Percentiles rank a stretch among this genome's conserved stretches.
phyloP scores from a whole-genome alignment of 169 alveolate genomes.

The Plasmodium coatneyi region DNA sequence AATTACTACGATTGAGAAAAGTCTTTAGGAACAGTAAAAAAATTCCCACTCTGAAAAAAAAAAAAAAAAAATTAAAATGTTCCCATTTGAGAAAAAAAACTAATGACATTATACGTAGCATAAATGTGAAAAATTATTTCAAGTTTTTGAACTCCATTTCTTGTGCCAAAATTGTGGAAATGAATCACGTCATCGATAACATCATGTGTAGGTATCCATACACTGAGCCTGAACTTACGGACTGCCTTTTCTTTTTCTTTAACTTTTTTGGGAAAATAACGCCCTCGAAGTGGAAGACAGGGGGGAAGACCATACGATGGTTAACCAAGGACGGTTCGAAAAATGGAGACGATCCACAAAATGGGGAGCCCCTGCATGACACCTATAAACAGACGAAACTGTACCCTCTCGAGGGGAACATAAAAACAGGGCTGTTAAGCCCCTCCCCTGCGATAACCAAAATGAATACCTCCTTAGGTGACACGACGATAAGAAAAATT shows the following conservation, averaged over 20 bases:
- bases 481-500: background rate
- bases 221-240: slow-evolving; percentile 2
- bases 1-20: slow-evolving; percentile 9
- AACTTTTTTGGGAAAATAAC: background rate
- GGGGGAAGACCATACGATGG: background rate
- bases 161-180: slow-evolving; percentile 59
- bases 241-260: slow-evolving; percentile 36
- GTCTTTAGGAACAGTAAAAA: slow-evolving; percentile 1
- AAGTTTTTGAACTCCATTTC: slow-evolving; percentile 33
- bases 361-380: background rate
- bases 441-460: background rate
- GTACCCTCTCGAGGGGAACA: background rate
- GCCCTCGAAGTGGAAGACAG: background rate
- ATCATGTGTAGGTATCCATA: background rate
- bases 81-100: background rate
- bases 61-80: background rate
- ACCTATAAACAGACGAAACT: background rate
- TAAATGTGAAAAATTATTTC: slow-evolving; percentile 35
- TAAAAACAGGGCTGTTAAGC: background rate
- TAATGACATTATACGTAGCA: slow-evolving; percentile 33
- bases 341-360: background rate
- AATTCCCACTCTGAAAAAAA: slow-evolving; percentile 5
- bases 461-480: background rate
- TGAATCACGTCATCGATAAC: slow-evolving; percentile 8
- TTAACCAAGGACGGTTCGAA: background rate